Percentiles rank a stretch among this genome's conserved stretches.
phyloP scores from a whole-genome alignment of 148 eudicot species.

The Rhododendron mucronatum region DNA sequence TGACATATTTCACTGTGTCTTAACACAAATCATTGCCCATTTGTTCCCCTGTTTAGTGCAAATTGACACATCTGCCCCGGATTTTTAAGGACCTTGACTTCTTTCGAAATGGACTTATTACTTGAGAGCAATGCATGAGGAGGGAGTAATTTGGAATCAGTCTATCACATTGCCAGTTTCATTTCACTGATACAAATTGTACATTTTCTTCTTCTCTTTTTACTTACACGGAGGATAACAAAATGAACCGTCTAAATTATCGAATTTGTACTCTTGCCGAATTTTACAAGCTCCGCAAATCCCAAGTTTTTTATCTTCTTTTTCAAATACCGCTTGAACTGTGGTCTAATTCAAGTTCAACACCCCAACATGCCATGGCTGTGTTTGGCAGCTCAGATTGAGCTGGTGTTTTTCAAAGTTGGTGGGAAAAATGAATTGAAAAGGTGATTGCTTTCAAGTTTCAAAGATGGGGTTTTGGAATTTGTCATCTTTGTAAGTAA shows the following conservation, averaged over 20 bases:
- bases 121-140: neutral
- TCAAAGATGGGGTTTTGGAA: neutral
- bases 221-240: no score
- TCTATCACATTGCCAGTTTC: neutral
- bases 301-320: neutral
- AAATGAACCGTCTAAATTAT: no score
- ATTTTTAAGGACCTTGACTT: neutral
- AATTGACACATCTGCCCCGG: neutral
- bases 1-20: constrained; percentile 20
- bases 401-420: neutral
- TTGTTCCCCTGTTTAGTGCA: neutral
- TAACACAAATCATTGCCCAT: constrained; percentile 1
- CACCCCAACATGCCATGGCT: neutral
- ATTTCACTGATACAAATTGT: no score
- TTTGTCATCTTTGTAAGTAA: neutral
- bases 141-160: neutral
- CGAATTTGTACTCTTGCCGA: neutral
- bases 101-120: neutral
- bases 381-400: constrained; percentile 1
- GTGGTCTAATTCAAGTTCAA: neutral
- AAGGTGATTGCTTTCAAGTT: neutral
- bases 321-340: neutral
- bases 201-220: no score
- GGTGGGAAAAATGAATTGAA: neutral
- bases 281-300: neutral